Percentiles rank a stretch among this genome's conserved stretches.
Evolutionary conservation across 345 rosid species (phyloP).

Genomic region (Raphanus sativus): DNA sequence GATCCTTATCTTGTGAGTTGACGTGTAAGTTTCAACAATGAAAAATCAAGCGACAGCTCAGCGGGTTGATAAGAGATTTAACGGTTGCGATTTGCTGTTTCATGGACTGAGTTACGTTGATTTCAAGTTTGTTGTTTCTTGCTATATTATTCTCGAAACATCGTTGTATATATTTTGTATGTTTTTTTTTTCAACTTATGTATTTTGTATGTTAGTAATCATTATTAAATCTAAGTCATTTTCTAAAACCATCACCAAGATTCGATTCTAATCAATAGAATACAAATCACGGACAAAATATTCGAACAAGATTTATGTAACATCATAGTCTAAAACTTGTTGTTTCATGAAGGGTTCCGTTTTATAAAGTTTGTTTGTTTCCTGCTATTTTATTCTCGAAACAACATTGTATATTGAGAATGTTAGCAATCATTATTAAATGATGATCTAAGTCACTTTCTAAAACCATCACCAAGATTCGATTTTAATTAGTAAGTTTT

Average conservation of each 20-base stretch:
- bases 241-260: not conserved
- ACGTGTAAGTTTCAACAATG: constrained; percentile 27
- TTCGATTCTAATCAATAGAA: not conserved
- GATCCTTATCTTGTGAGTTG: constrained; percentile 24
- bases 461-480: too few relatives aligned
- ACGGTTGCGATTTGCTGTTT: constrained; percentile 30
- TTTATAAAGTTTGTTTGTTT: too few relatives aligned
- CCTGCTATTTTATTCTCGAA: too few relatives aligned
- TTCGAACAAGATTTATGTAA: not conserved
- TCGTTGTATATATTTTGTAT: not conserved
- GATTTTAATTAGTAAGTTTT: too few relatives aligned
- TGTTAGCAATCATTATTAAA: too few relatives aligned
- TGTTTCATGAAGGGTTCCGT: too few relatives aligned
- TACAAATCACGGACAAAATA: not conserved
- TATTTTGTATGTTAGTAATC: not conserved
- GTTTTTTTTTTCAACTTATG: too few relatives aligned
- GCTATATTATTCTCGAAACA: not conserved
- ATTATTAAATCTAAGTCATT: not conserved
- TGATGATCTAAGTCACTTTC: too few relatives aligned
- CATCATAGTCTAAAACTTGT: too few relatives aligned
- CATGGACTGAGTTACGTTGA: constrained; percentile 28
- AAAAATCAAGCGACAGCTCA: constrained; percentile 3
- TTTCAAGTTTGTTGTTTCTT: not conserved
- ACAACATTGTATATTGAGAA: too few relatives aligned
- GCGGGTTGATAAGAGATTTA: not conserved